These are phyloP conservation scores for Scenedesmus sp. DNA, from an alignment of 163 green algal genomes.

Conservation along the genomic window DNA sequence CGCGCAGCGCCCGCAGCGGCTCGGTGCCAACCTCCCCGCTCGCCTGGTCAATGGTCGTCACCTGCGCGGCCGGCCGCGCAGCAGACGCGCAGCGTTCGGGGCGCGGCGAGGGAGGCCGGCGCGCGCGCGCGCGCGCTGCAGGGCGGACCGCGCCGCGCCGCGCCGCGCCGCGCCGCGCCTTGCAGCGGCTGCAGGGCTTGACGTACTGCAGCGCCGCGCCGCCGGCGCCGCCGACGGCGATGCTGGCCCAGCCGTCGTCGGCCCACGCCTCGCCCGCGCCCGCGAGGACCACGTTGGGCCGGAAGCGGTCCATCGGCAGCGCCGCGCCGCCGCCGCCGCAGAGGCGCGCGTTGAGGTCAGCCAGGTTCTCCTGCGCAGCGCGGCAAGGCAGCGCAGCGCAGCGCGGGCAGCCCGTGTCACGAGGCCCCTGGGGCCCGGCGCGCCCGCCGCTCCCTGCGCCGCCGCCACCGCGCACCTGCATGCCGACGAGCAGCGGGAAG, in stretches of 20 bases:
- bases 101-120: not conserved
- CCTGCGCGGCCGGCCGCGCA: too few species aligned
- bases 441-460: not conserved
- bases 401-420: too few species aligned
- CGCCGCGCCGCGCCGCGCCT: too few species aligned
- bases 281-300: constrained; percentile 36
- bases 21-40: constrained; percentile 61
- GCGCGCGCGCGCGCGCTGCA: too few species aligned
- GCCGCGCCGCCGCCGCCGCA: not conserved
- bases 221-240: not conserved
- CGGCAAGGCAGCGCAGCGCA: not conserved
- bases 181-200: constrained; percentile 53
- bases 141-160: too few species aligned
- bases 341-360: constrained; percentile 65
- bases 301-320: constrained; percentile 68
- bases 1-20: constrained; percentile 53
- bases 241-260: constrained; percentile 27
- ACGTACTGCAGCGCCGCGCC: constrained; percentile 30
- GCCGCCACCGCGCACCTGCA: constrained; percentile 59
- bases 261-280: not conserved
- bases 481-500: constrained; percentile 72
- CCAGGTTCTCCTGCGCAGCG: constrained; percentile 56
- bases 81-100: not conserved
- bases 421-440: too few species aligned
- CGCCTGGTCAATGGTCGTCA: constrained; percentile 68